These are phyloP conservation scores for Nitzschia inconspicua DNA, from an alignment of 108 stramenopile species.

Conservation along the genomic window DNA sequence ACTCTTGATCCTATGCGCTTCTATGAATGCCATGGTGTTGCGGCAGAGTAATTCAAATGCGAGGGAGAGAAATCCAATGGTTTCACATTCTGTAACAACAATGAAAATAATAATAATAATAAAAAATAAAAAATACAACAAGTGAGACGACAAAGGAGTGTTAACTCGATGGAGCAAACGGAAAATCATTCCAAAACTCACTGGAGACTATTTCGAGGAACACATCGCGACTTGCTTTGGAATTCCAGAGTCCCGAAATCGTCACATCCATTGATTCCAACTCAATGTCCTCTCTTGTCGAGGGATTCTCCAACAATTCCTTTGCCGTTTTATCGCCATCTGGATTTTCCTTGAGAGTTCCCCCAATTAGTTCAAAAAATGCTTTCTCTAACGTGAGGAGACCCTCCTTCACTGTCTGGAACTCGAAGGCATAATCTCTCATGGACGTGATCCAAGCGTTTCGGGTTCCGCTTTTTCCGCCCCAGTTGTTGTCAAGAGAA, in stretches of 20 bases:
- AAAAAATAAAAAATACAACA: neutral
- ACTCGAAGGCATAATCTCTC: conserved; percentile 72
- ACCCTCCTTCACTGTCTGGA: conserved; percentile 61
- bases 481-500: conserved; percentile 77
- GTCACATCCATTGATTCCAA: conserved; percentile 72
- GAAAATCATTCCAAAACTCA: conserved; percentile 9
- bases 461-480: conserved; percentile 74
- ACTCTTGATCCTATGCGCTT: conserved; percentile 21
- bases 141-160: neutral
- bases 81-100: conserved; percentile 26
- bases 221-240: conserved; percentile 52
- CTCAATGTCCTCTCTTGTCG: conserved; percentile 70
- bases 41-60: conserved; percentile 76
- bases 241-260: conserved; percentile 76
- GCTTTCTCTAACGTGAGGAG: conserved; percentile 78
- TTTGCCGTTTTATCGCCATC: conserved; percentile 30
- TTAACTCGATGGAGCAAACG: neutral
- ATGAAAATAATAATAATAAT: neutral
- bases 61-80: conserved; percentile 68
- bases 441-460: conserved; percentile 78
- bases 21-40: conserved; percentile 55
- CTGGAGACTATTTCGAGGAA: conserved; percentile 66
- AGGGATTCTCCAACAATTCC: conserved; percentile 53
- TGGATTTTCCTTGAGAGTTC: conserved; percentile 25
- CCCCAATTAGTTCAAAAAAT: conserved; percentile 70